Percentiles rank a stretch among this genome's conserved stretches.
These are phyloP conservation scores for Arabidopsis lyrata DNA, from an alignment of 441 rosid genomes.

Conservation along the genomic window DNA sequence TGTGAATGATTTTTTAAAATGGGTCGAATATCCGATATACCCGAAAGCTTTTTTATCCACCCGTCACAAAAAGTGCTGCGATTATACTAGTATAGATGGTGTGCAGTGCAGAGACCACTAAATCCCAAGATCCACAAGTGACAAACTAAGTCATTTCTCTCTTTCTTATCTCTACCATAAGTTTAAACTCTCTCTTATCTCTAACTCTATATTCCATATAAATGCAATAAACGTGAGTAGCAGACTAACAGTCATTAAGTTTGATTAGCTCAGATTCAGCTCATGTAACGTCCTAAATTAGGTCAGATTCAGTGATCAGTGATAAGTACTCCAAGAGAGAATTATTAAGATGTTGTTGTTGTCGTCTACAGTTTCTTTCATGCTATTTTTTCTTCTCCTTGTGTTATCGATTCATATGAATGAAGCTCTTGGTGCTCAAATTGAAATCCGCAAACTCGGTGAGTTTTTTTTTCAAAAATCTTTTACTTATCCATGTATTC, in stretches of 20 bases:
- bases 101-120: constrained; percentile 9
- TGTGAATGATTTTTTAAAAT: no score
- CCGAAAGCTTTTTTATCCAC: no score
- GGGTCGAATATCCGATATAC: no score
- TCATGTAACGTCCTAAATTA: neutral
- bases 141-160: neutral
- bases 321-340: constrained; percentile 1
- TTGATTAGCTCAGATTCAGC: neutral
- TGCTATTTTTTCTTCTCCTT: constrained; percentile 6
- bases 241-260: neutral
- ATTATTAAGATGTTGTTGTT: no score
- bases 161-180: neutral
- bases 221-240: neutral
- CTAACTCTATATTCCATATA: neutral
- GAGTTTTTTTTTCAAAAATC: constrained; percentile 1
- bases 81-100: no score
- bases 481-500: neutral
- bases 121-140: neutral
- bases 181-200: neutral
- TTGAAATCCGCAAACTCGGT: constrained; percentile 29
- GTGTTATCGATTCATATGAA: constrained; percentile 2
- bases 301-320: neutral
- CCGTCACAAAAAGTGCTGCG: no score
- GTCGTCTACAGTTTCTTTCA: neutral
- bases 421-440: constrained; percentile 20